phyloP scores from a whole-genome alignment of 148 eudicot species.

The Chenopodium quinoa region DNA sequence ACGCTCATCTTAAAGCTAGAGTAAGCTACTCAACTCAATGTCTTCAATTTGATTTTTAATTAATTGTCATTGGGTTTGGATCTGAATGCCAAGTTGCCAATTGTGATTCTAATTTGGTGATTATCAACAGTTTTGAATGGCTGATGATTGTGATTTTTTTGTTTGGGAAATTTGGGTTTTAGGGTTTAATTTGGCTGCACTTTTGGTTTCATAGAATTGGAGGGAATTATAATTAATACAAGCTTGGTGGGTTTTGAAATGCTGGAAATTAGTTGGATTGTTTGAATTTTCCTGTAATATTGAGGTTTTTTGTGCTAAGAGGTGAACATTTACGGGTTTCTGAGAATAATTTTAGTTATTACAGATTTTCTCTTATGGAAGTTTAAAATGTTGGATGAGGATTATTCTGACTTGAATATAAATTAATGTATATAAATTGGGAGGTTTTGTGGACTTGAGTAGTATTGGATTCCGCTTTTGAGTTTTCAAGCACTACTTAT shows the following conservation, averaged over 20 bases:
- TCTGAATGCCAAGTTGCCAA: not conserved
- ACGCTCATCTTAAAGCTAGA: constrained; percentile 39
- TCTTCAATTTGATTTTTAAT: not conserved
- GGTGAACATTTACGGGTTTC: too few species aligned
- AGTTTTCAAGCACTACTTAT: not conserved
- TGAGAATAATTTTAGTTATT: too few species aligned
- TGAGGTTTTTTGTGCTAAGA: not conserved
- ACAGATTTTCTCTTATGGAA: not conserved
- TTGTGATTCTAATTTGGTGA: not conserved
- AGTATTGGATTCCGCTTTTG: not conserved
- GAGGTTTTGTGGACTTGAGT: not conserved
- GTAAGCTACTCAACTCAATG: constrained; percentile 24
- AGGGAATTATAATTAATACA: not conserved
- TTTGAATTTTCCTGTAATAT: not conserved
- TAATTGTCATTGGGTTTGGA: not conserved
- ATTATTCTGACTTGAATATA: not conserved
- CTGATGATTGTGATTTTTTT: too few species aligned
- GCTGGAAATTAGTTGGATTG: not conserved
- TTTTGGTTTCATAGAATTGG: not conserved
- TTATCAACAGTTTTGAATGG: not conserved
- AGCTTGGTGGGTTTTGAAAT: not conserved
- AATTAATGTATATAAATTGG: not conserved
- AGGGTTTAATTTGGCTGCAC: not conserved
- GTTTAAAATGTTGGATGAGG: not conserved
- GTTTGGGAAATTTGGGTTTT: not conserved